phyloP scores from a whole-genome alignment of 495 filamentous ascomycete genomes.

The Xylaria telfairii region DNA sequence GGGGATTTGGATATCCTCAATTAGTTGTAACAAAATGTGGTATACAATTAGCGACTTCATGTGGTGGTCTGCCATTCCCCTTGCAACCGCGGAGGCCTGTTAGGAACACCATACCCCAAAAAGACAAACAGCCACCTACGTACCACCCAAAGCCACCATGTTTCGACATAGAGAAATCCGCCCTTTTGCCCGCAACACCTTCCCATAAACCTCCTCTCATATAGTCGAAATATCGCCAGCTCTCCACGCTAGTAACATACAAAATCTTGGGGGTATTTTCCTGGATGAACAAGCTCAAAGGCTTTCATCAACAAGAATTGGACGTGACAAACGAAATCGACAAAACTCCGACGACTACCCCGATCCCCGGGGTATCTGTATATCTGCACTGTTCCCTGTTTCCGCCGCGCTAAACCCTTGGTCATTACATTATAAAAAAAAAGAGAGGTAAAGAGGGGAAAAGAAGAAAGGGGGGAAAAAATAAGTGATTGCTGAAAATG shows the following conservation, averaged over 20 bases:
- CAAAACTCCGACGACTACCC: constrained; percentile 15
- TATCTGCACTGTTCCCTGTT: constrained; percentile 36
- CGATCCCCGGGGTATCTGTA: constrained; percentile 43
- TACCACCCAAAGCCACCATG: neutral
- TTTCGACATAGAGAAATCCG: constrained; percentile 14
- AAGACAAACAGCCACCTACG: constrained; percentile 16
- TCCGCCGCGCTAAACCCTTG: constrained; percentile 31
- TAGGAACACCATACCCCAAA: constrained; percentile 17
- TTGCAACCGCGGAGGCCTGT: constrained; percentile 10
- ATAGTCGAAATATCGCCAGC: constrained; percentile 9
- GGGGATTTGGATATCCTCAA: neutral
- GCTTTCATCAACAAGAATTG: constrained; percentile 11
- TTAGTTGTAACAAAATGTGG: constrained; percentile 4
- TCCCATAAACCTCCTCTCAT: constrained; percentile 1
- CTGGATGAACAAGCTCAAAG: neutral
- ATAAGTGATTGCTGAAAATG: constrained; percentile 1
- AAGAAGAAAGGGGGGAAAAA: neutral
- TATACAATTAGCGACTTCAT: constrained; percentile 20
- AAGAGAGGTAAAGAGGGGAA: neutral
- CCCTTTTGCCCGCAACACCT: constrained; percentile 6
- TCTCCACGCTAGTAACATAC: constrained; percentile 25
- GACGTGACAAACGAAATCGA: constrained; percentile 15
- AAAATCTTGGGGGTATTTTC: constrained; percentile 16
- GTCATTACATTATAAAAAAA: constrained; percentile 41
- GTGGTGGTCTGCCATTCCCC: neutral